Conservation (phyloP, 1,284 basidiomycete species). For the Apiotrichum akiyoshidainum region DNA sequence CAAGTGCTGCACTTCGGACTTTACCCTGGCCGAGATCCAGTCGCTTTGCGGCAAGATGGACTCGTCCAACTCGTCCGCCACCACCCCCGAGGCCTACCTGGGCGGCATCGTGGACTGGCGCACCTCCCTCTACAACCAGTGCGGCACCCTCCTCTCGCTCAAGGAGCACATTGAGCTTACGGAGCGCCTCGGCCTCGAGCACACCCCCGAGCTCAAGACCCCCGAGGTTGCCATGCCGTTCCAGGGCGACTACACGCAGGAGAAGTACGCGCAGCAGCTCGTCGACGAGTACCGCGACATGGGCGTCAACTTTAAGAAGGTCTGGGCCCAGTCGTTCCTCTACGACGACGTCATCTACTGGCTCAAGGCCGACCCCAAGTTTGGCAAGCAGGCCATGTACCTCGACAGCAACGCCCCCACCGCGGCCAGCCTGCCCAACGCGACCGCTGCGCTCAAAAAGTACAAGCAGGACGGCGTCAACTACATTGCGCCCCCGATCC, state of each 20-base stretch:
- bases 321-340: slow-evolving; percentile 24
- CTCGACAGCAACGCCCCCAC: slow-evolving; percentile 15
- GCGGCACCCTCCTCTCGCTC: slow-evolving; percentile 19
- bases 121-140: slow-evolving; percentile 20
- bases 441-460: slow-evolving; percentile 3
- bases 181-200: slow-evolving; percentile 20
- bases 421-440: slow-evolving; percentile 2
- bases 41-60: slow-evolving; percentile 25
- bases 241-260: slow-evolving; percentile 24
- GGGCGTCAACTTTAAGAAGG: slow-evolving; percentile 8
- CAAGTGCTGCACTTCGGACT: slow-evolving; percentile 25
- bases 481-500: slow-evolving; percentile 17
- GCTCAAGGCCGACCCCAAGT: slow-evolving; percentile 18
- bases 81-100: slow-evolving; percentile 17
- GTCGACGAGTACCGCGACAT: slow-evolving; percentile 16
- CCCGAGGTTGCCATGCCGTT: slow-evolving; percentile 21
- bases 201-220: slow-evolving; percentile 24
- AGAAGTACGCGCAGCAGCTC: slow-evolving; percentile 19
- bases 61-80: slow-evolving; percentile 13
- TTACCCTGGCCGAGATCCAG: slow-evolving; percentile 23
- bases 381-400: slow-evolving; percentile 19
- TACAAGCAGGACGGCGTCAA: slow-evolving; percentile 18
- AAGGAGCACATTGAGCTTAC: slow-evolving; percentile 20
- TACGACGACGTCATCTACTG: slow-evolving; percentile 22
- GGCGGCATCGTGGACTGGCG: slow-evolving; percentile 14